Evolutionary conservation across 176 grass and related monocot genomes (phyloP).

Genomic region (Cocos nucifera): DNA sequence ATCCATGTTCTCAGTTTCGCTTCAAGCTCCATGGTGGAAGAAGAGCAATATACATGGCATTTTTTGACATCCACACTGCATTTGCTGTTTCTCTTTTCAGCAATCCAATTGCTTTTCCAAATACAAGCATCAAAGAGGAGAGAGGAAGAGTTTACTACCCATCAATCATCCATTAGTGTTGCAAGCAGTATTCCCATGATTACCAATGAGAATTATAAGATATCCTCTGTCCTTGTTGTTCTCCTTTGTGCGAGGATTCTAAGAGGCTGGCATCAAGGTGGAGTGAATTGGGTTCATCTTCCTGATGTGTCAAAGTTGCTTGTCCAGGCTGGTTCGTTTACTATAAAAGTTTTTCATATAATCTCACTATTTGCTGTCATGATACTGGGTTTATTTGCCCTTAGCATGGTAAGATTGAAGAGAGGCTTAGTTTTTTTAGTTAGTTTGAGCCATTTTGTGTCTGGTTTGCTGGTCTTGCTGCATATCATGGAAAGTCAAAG

Average conservation of each 20-base stretch:
- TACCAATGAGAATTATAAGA: constrained; percentile 9
- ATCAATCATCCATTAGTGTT: background rate
- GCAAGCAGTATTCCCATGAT: background rate
- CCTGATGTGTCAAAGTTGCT: constrained; percentile 84
- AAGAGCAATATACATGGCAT: constrained; percentile 97
- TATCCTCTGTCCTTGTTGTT: constrained; percentile 49
- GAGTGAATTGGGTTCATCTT: constrained; percentile 87
- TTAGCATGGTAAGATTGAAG: constrained; percentile 24
- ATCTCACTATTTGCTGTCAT: constrained; percentile 42
- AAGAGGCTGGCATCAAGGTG: constrained; percentile 96
- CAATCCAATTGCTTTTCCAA: constrained; percentile 38
- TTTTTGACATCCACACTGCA: constrained; percentile 73
- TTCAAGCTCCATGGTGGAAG: constrained; percentile 96
- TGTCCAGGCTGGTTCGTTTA: constrained; percentile 38
- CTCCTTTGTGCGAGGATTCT: constrained; percentile 73
- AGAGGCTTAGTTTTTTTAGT: constrained; percentile 28
- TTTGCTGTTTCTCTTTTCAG: constrained; percentile 69
- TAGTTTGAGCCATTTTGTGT: constrained; percentile 43
- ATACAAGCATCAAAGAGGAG: constrained; percentile 17
- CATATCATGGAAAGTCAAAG: constrained; percentile 49
- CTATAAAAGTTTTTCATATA: constrained; percentile 59
- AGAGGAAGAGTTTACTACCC: constrained; percentile 8
- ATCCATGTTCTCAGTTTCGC: constrained; percentile 57
- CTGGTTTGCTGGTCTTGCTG: constrained; percentile 49
- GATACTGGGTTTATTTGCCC: constrained; percentile 36